These are phyloP conservation scores for Elsinoe arachidis DNA, from an alignment of 2,329 filamentous ascomycete species.

Conservation along the genomic window DNA sequence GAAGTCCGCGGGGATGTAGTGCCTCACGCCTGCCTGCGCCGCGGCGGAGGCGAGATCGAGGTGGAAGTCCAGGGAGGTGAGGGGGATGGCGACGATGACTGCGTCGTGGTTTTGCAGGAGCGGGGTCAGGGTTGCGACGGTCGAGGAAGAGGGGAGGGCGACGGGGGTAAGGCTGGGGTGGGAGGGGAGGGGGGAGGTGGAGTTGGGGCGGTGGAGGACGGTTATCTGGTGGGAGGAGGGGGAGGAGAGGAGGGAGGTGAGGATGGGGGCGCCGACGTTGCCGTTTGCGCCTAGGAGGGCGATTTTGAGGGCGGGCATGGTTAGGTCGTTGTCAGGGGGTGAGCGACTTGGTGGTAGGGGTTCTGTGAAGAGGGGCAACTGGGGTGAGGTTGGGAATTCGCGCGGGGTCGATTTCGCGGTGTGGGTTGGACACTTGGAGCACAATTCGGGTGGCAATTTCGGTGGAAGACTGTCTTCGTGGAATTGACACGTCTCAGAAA, in stretches of 20 bases:
- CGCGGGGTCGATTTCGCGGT: no score
- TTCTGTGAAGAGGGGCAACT: not conserved
- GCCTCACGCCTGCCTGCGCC: constrained; percentile 49
- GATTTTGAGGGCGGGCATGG: constrained; percentile 34
- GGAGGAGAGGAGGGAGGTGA: constrained; percentile 32
- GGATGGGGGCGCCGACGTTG: constrained; percentile 36
- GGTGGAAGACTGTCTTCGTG: no score
- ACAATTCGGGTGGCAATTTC: no score
- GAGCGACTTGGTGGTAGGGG: not conserved
- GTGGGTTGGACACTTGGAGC: no score
- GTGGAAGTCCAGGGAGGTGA: constrained; percentile 36
- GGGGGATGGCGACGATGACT: constrained; percentile 42
- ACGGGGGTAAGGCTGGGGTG: constrained; percentile 34
- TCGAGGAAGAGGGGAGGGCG: constrained; percentile 40
- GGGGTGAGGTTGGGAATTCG: no score
- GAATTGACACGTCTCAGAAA: no score
- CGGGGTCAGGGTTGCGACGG: constrained; percentile 39
- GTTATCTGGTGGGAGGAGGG: constrained; percentile 44
- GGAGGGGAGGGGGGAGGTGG: constrained; percentile 28
- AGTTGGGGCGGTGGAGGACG: constrained; percentile 45
- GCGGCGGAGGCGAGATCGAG: constrained; percentile 50
- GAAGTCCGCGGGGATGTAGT: constrained; percentile 56
- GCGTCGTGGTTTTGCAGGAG: constrained; percentile 51
- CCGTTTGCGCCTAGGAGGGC: constrained; percentile 37
- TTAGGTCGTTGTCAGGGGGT: no score